Evolutionary conservation across 106 monocot genomes (phyloP).

Genomic region (Phalaenopsis aphrodite): DNA sequence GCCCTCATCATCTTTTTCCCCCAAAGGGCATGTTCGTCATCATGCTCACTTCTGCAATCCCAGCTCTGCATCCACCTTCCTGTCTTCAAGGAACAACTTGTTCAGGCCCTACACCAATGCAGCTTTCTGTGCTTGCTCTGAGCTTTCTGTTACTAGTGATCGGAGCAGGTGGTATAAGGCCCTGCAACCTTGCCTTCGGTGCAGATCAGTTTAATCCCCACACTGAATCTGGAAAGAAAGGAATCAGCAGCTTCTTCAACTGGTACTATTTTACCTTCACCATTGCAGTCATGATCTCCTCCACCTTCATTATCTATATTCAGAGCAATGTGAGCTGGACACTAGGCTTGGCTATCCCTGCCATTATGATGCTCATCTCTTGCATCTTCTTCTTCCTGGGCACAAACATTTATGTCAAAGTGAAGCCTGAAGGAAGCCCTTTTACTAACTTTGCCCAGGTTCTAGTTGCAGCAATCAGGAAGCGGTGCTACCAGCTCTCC

Average conservation of each 20-base stretch:
- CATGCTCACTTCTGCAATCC: conserved; percentile 40
- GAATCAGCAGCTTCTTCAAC: conserved; percentile 87
- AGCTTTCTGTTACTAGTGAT: conserved; percentile 33
- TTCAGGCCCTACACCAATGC: conserved; percentile 8
- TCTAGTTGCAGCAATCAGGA: conserved; percentile 24
- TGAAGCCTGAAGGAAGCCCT: conserved; percentile 62
- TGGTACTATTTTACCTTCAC: conserved; percentile 82
- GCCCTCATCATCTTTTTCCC: background rate
- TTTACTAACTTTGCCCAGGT: conserved; percentile 44
- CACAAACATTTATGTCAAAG: conserved; percentile 42
- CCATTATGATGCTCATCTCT: conserved; percentile 52
- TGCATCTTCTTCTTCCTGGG: conserved; percentile 56
- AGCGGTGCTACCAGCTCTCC: conserved; percentile 10
- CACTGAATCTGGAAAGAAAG: conserved; percentile 40
- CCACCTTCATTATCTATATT: conserved; percentile 67
- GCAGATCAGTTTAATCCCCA: conserved; percentile 70
- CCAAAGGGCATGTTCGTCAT: conserved; percentile 37
- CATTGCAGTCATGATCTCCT: conserved; percentile 49
- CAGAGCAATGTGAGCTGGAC: conserved; percentile 73
- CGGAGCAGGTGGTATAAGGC: conserved; percentile 73
- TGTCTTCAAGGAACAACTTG: conserved; percentile 23
- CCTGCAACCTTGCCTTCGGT: conserved; percentile 77
- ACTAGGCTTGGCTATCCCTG: conserved; percentile 60
- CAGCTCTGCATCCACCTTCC: conserved; percentile 42
- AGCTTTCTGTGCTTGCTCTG: conserved; percentile 24